A percentile compares a stretch with the other conserved stretches of the same genome.
phyloP scores from a whole-genome alignment of 140 eudicot genomes.

The Ambrosia hybrid region DNA sequence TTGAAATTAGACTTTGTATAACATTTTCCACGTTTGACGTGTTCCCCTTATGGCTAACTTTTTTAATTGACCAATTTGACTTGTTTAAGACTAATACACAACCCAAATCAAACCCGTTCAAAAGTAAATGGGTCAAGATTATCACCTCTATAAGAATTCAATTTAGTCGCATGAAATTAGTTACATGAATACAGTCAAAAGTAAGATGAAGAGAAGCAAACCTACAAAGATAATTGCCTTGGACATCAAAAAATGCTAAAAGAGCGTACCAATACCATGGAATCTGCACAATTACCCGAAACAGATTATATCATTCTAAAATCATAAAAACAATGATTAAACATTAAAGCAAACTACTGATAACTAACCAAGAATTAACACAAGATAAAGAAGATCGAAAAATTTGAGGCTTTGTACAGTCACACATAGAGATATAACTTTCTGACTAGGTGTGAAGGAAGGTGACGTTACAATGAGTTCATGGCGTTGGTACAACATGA shows the following conservation, averaged over 20 bases:
- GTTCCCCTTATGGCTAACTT: too few species aligned
- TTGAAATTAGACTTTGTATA: neutral
- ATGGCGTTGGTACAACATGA: conserved; percentile 39
- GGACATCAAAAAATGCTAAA: conserved; percentile 79
- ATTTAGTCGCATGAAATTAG: neutral
- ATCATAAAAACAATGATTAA: neutral
- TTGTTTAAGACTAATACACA: neutral
- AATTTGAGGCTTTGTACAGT: neutral
- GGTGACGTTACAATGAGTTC: neutral
- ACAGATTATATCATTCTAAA: neutral
- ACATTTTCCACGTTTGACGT: neutral
- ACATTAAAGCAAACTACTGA: neutral
- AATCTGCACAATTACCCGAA: conserved; percentile 48
- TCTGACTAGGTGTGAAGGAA: conserved; percentile 1
- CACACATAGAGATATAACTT: neutral
- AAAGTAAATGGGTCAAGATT: neutral
- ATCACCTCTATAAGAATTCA: neutral
- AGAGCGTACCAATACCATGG: conserved; percentile 84
- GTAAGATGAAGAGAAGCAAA: conserved; percentile 21
- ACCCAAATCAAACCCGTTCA: neutral
- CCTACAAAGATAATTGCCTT: conserved; percentile 75
- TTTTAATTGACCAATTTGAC: neutral
- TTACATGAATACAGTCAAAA: neutral
- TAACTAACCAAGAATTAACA: neutral
- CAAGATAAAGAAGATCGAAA: neutral